Percentiles rank a stretch among this genome's conserved stretches.
phyloP scores from a whole-genome alignment of 108 stramenopile genomes.

The Parietichytrium sp. region DNA sequence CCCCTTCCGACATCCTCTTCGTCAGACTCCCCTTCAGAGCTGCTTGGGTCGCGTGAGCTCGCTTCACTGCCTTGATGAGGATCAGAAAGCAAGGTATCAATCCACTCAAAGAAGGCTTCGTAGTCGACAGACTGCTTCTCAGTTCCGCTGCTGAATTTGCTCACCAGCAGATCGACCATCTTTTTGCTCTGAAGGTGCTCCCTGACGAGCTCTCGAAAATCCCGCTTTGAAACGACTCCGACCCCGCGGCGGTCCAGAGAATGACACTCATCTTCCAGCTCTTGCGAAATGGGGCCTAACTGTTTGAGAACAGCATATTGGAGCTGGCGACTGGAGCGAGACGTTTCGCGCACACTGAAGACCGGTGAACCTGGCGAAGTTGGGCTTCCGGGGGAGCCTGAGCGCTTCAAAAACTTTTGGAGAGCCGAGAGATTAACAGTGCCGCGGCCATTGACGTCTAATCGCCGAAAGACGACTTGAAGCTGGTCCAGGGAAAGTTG shows the following conservation, averaged over 20 bases:
- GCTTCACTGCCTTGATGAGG: no score
- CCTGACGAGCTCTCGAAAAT: neutral
- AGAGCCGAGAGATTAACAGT: neutral
- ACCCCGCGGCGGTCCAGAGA: neutral
- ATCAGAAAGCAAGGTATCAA: no score
- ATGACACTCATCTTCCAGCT: neutral
- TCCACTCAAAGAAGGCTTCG: slow-evolving; percentile 14
- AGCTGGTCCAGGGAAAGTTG: slow-evolving; percentile 3
- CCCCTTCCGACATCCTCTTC: no score
- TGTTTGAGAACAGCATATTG: no score
- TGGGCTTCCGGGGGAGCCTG: no score
- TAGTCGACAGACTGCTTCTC: neutral
- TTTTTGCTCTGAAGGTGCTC: no score
- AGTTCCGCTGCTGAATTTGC: neutral
- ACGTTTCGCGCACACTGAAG: no score
- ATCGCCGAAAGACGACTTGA: neutral
- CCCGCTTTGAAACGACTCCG: neutral
- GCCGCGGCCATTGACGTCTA: neutral
- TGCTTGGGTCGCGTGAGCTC: no score
- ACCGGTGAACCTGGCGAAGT: no score
- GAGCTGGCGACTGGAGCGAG: no score
- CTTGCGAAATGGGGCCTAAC: neutral
- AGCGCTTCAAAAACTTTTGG: neutral
- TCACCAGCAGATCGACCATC: neutral
- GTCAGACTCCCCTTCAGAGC: no score